Evolutionary conservation across 1,284 basidiomycete species (phyloP).

Genomic region (Rhodotorula sp.): DNA sequence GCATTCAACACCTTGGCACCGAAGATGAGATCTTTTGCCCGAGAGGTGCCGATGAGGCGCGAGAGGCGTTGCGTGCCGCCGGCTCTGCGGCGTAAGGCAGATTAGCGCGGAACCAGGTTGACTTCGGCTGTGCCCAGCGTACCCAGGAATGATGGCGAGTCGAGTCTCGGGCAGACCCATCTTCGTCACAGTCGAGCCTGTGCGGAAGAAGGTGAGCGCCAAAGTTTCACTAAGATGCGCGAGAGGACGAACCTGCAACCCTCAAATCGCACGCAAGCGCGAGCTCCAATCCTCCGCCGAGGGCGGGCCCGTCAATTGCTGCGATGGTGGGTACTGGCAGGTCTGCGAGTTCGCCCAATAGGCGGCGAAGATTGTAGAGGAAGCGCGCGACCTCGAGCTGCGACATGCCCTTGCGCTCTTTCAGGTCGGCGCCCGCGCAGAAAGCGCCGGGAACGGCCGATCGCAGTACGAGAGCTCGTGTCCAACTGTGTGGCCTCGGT

Average conservation of each 20-base stretch:
- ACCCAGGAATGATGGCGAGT: conserved; percentile 88
- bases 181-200: conserved; percentile 65
- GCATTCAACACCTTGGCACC: conserved; percentile 69
- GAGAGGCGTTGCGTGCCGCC: conserved; percentile 87
- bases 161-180: conserved; percentile 81
- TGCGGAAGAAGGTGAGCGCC: neutral
- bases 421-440: conserved; percentile 89
- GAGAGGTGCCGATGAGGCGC: conserved; percentile 74
- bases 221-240: neutral
- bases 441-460: conserved; percentile 75
- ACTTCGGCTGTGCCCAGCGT: neutral
- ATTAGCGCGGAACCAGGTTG: neutral
- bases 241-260: conserved; percentile 64
- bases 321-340: conserved; percentile 86
- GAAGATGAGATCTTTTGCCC: conserved; percentile 85
- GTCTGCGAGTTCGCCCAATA: conserved; percentile 72
- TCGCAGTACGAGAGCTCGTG: conserved; percentile 74
- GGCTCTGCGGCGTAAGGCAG: conserved; percentile 54
- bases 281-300: conserved; percentile 88
- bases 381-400: conserved; percentile 73
- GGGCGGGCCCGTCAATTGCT: conserved; percentile 87
- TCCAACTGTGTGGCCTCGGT: conserved; percentile 52
- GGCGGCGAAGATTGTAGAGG: conserved; percentile 70
- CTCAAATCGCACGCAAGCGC: conserved; percentile 84
- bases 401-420: conserved; percentile 79